Percentiles rank a stretch among this genome's conserved stretches.
Conservation (phyloP, 768 basidiomycete genomes). For the Xanthoconium stramineum region DNA sequence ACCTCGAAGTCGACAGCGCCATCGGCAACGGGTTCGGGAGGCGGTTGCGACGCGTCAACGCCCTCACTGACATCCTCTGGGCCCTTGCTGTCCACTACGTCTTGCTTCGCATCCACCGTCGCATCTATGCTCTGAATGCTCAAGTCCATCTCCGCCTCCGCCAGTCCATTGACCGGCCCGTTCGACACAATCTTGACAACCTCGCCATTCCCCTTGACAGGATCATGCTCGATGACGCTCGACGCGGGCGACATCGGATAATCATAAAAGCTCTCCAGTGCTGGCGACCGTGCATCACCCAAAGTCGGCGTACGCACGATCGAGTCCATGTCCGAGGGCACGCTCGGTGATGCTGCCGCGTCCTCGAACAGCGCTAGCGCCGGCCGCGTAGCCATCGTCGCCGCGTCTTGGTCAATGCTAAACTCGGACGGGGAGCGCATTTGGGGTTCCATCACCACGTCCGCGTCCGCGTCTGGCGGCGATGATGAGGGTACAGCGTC, state of each 20-base stretch:
- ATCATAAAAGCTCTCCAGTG: slow-evolving; percentile 24
- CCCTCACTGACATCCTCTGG: no score
- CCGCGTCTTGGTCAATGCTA: not conserved
- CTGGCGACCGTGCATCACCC: slow-evolving; percentile 19
- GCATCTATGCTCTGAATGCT: no score
- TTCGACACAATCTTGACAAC: not conserved
- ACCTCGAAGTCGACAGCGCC: not conserved
- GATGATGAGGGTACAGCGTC: not conserved
- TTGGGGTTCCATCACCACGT: slow-evolving; percentile 1
- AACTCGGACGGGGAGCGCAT: slow-evolving; percentile 12
- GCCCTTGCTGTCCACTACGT: no score
- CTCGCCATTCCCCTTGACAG: slow-evolving; percentile 16
- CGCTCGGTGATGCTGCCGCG: slow-evolving; percentile 19
- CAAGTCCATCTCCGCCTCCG: no score
- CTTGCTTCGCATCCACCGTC: no score
- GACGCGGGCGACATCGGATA: slow-evolving; percentile 29
- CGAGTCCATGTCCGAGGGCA: slow-evolving; percentile 29
- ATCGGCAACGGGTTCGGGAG: not conserved
- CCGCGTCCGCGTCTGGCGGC: not conserved
- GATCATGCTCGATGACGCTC: slow-evolving; percentile 25
- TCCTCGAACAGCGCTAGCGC: slow-evolving; percentile 16
- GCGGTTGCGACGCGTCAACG: not conserved
- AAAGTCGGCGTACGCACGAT: slow-evolving; percentile 20
- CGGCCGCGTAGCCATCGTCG: not conserved
- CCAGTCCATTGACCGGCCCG: not conserved